Conservation (phyloP, 495 filamentous ascomycete species). For the Penicillium cosmopolitanum region DNA sequence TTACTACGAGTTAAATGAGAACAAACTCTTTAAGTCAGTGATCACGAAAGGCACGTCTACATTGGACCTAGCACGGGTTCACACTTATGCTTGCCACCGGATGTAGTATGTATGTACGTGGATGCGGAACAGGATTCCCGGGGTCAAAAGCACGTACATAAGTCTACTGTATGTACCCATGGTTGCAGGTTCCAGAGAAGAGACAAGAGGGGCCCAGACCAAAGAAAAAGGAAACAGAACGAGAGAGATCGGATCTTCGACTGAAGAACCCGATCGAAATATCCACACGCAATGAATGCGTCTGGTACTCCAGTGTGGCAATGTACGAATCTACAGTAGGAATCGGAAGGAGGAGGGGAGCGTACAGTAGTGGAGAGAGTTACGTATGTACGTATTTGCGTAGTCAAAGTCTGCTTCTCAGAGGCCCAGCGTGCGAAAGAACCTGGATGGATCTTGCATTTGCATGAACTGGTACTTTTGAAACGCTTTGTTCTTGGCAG, state of each 20-base stretch:
- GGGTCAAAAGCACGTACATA: constrained; percentile 13
- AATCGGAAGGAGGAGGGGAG: neutral
- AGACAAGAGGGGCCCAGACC: neutral
- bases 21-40: neutral
- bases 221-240: neutral
- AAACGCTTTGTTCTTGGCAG: constrained; percentile 8
- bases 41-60: neutral
- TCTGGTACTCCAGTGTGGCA: constrained; percentile 4
- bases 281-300: constrained; percentile 3
- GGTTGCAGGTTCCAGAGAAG: constrained; percentile 3
- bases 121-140: constrained; percentile 1
- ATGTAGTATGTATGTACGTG: neutral
- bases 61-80: constrained; percentile 18
- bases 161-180: constrained; percentile 9
- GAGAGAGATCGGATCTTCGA: constrained; percentile 15
- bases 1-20: neutral
- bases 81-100: constrained; percentile 14
- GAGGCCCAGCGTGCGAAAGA: constrained; percentile 3
- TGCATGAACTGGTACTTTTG: constrained; percentile 33
- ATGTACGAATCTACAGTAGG: neutral
- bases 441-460: constrained; percentile 21
- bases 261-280: constrained; percentile 22
- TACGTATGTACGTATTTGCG: constrained; percentile 10
- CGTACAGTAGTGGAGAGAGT: constrained; percentile 3
- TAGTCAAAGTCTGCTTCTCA: neutral